These are phyloP conservation scores for Colletotrichum magnum DNA, from an alignment of 2,329 filamentous ascomycete species.

Conservation along the genomic window DNA sequence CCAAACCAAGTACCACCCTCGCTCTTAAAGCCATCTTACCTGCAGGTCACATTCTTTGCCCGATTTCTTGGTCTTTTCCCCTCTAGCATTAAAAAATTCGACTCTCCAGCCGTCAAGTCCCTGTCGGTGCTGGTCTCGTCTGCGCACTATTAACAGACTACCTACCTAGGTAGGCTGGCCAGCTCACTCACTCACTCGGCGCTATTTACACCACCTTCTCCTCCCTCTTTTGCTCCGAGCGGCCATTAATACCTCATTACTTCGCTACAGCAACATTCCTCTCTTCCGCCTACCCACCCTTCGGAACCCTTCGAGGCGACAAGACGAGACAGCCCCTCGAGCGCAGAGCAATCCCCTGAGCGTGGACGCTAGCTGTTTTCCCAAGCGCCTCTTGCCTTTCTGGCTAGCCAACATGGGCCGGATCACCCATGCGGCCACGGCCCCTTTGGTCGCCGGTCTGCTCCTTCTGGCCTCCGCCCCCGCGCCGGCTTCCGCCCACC, in stretches of 20 bases:
- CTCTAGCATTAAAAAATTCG: constrained; percentile 9
- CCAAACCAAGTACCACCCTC: constrained; percentile 35
- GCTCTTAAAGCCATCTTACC: constrained; percentile 38
- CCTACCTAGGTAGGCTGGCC: constrained; percentile 1
- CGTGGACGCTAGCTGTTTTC: constrained; percentile 17
- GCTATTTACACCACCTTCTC: constrained; percentile 12
- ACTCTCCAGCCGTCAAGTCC: constrained; percentile 20
- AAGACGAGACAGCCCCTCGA: constrained; percentile 14
- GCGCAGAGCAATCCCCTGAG: constrained; percentile 3
- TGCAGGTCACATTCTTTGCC: constrained; percentile 30
- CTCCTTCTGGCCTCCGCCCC: constrained; percentile 56
- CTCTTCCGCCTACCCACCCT: neutral
- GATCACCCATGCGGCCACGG: constrained; percentile 27
- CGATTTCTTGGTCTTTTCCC: constrained; percentile 29
- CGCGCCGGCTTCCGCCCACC: constrained; percentile 56
- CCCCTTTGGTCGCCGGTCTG: constrained; percentile 45
- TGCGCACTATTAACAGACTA: constrained; percentile 38
- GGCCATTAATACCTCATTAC: constrained; percentile 34
- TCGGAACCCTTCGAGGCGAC: constrained; percentile 6
- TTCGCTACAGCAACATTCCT: constrained; percentile 27
- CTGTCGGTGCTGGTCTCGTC: constrained; percentile 25
- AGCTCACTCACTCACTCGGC: constrained; percentile 22
- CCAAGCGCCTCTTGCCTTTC: constrained; percentile 43
- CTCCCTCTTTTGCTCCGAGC: neutral
- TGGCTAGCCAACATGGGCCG: constrained; percentile 46